phyloP scores from a whole-genome alignment of 1,284 basidiomycete species.

The Rugosomyces carneus region DNA sequence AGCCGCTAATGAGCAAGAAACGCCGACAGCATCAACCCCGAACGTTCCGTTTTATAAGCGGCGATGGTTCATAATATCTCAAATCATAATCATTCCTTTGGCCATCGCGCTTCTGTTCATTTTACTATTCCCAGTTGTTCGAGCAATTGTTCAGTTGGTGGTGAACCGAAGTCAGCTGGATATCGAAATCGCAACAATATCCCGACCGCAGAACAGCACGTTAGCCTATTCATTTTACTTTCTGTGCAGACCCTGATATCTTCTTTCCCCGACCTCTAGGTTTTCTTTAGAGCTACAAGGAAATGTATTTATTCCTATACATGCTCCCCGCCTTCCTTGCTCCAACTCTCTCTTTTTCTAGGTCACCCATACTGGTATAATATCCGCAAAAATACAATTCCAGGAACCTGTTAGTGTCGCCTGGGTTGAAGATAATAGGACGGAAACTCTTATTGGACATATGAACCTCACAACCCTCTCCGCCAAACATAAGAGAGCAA shows the following conservation, averaged over 20 bases:
- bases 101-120: constrained; percentile 60
- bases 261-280: constrained; percentile 22
- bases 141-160: constrained; percentile 57
- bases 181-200: constrained; percentile 45
- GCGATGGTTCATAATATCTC: constrained; percentile 34
- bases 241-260: not conserved
- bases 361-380: constrained; percentile 58
- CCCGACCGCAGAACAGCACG: constrained; percentile 46
- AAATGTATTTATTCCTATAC: constrained; percentile 24
- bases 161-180: constrained; percentile 48
- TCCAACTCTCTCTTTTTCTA: constrained; percentile 18
- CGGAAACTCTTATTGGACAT: constrained; percentile 41
- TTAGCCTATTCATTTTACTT: constrained; percentile 24
- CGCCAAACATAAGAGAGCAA: constrained; percentile 47
- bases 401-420: constrained; percentile 45
- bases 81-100: constrained; percentile 46
- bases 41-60: constrained; percentile 33
- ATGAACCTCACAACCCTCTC: constrained; percentile 41
- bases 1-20: constrained; percentile 10
- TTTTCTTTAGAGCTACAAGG: constrained; percentile 48
- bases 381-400: constrained; percentile 55
- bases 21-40: constrained; percentile 15
- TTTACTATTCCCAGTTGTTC: constrained; percentile 57
- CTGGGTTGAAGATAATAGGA: constrained; percentile 44
- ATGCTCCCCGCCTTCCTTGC: constrained; percentile 13